These are phyloP conservation scores for Herpotrichia juniperi DNA, from an alignment of 2,329 filamentous ascomycete genomes.

Conservation along the genomic window DNA sequence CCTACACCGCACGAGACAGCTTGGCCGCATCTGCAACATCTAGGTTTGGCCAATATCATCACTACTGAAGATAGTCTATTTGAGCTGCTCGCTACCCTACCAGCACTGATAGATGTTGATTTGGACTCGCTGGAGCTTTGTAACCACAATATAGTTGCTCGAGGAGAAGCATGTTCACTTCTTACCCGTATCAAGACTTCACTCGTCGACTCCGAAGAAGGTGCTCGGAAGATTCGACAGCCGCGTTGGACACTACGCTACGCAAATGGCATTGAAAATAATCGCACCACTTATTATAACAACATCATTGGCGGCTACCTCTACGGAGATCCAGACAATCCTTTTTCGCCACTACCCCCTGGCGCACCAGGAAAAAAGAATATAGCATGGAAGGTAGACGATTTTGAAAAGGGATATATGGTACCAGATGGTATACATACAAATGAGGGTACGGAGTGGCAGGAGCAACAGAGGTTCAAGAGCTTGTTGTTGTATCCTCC, in stretches of 20 bases:
- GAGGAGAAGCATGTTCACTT: background rate
- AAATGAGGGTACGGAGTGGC: background rate
- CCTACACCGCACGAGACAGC: background rate
- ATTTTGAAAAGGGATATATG: background rate
- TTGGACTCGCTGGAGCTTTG: background rate
- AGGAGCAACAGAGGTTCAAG: background rate
- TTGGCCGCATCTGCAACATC: background rate
- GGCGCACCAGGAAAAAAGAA: background rate
- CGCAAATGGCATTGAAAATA: background rate
- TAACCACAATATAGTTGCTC: background rate
- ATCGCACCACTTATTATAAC: background rate
- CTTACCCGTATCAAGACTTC: background rate
- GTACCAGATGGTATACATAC: background rate
- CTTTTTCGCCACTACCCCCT: background rate
- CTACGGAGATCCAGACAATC: background rate
- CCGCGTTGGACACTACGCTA: background rate
- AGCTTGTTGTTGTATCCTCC: background rate
- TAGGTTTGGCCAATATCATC: background rate
- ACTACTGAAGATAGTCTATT: background rate
- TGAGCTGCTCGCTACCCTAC: background rate
- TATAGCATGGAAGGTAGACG: background rate
- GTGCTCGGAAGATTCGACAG: background rate
- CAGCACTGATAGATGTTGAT: background rate
- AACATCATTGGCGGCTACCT: background rate
- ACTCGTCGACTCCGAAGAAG: background rate